Evolutionary conservation across 139 green algal species (phyloP), one percentile per base, ranked within the genome.

Genomic region (Coelastrella sp.): DNA sequence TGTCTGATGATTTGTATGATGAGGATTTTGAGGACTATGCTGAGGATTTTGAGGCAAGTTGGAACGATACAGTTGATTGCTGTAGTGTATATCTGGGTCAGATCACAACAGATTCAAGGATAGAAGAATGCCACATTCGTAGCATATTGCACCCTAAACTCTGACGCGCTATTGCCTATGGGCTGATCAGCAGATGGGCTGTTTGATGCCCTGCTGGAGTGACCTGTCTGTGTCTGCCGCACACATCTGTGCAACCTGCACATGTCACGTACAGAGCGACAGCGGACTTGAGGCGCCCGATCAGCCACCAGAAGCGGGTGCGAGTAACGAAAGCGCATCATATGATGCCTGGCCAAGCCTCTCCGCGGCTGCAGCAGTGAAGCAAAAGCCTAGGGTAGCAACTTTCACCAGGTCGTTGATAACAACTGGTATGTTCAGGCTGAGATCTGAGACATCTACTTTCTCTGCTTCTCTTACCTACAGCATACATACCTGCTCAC

Each of bases 11-110:
- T 61, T 89, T 91, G 17, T 93, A 93, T 63, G 89, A 93, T 11
- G 93, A 94, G 27, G 91, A 92, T 7, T 95, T 95, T 78, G 93
- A 95, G 8, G 73, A 93, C 7, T 92, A 93, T 19, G 91, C 94
- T 8, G 91, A 93, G 11, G 90, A 90, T 6, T 95, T 95, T 79
- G 93, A 95, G 82, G 91, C 35, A 80, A 78, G 27, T 20, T 70
- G n/a, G n/a, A n/a, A n/a, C n/a, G 78, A 27, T 56, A 22, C 58
- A 17, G 9, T 73, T 35, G 74, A n/a, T 7, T 19, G 35, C 35
- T 49, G 35, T 49, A 49, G 35, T 49, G 35, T 49, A 49, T 49
- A 5, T 49, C 35, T 49, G 35, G 35, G 35, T 49, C 35, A 49
- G 35, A 49, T 49, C 35, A 49, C 35, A 49, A 3, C 35, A 49